Evolutionary conservation across 2,329 filamentous ascomycete species (phyloP).

Genomic region (Setomelanomma holmii): DNA sequence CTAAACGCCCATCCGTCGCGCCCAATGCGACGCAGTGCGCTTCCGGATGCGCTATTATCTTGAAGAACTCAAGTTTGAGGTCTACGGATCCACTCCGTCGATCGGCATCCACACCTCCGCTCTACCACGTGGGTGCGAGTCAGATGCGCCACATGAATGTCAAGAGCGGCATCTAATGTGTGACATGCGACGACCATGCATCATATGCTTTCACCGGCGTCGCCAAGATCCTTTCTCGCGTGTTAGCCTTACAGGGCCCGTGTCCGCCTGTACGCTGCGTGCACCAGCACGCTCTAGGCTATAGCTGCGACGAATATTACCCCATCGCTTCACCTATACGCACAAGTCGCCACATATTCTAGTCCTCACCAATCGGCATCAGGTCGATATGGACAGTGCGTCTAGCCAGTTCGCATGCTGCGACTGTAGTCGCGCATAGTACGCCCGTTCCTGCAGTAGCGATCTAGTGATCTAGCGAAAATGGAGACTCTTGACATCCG

Average conservation of each 20-base stretch:
- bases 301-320: slow-evolving; percentile 28
- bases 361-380: slow-evolving; percentile 11
- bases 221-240: slow-evolving; percentile 3
- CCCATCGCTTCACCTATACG: slow-evolving; percentile 9
- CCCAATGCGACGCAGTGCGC: too few species aligned
- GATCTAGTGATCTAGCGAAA: neutral
- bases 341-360: slow-evolving; percentile 6
- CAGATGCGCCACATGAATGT: neutral
- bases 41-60: too few species aligned
- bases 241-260: slow-evolving; percentile 16
- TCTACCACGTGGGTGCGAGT: slow-evolving; percentile 1
- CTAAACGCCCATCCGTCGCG: neutral
- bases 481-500: neutral
- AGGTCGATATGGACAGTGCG: slow-evolving; percentile 15
- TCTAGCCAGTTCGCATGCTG: slow-evolving; percentile 20
- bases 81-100: neutral
- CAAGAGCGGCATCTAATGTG: slow-evolving; percentile 15
- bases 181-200: slow-evolving; percentile 18
- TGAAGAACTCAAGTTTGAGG: neutral
- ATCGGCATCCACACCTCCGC: slow-evolving; percentile 11
- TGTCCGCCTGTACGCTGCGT: slow-evolving; percentile 4
- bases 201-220: neutral
- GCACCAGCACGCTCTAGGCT: neutral
- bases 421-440: slow-evolving; percentile 30
- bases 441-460: slow-evolving; percentile 30